Evolutionary conservation across 1,139 yeast genomes (phyloP), one percentile per base, ranked within the genome.

Genomic region (Oligophagozyma castellii): DNA sequence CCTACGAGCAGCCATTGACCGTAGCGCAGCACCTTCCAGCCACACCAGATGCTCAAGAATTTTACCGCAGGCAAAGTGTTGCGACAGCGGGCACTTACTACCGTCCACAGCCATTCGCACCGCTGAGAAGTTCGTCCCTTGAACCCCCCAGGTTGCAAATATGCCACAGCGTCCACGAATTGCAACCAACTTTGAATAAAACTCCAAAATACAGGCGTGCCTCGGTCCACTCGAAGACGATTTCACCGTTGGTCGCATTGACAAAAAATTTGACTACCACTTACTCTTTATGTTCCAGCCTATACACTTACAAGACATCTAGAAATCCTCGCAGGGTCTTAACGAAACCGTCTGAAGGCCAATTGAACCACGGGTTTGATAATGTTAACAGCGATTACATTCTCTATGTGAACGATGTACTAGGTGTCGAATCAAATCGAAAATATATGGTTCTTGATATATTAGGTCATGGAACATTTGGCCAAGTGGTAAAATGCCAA

Each of bases 401-500:
- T 34, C 58, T 92, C 16, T 86, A 86, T 43, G 98, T 92, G 11
- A 89, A 92, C 53, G 98, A 92, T 50, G 76, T 89, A 12, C 59
- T 92, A 27, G 98, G 98, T 2, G 66, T 73, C 2, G 92, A 83
- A 47, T 94, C 83, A 42, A 86, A 84, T 32, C 63, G 89, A 33
- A 76, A 81, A 48, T 86, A 86, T 50, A 65, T 89, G 46, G 95
- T 92, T 3, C 59, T 89, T 37, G 96, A 89, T 54, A 67, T 89
- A 14, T 58, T 92, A 26, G 99, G 99, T 1, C 89, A 86, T 40
- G 99, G 99, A 3, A 86, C 98, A 1, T 89, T 92, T 64, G 98
- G 98, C 4, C 99, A 89, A 55, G 99, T 92, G 31, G 96, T 86
- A 19, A 89, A 89, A 56, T 89, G 96, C 56, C 98, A 89, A 55